These are phyloP conservation scores for Ogataea glucozyma DNA, from an alignment of 805 yeast species.

Conservation along the genomic window DNA sequence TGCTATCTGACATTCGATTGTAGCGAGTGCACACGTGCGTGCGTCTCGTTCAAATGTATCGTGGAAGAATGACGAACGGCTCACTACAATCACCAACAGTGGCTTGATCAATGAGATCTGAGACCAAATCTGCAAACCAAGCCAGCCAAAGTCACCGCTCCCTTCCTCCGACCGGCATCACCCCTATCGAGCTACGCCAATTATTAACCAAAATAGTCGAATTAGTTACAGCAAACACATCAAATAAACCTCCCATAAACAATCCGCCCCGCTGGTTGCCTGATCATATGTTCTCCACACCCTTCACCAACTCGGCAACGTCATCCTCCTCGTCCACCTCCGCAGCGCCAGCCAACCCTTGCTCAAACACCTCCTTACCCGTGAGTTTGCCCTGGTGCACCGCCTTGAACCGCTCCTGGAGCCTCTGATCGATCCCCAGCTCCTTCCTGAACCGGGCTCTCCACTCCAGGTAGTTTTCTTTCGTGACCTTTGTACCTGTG, in stretches of 20 bases:
- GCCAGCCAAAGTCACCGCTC: too few species aligned
- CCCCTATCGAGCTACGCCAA: too few species aligned
- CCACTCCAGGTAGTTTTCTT: constrained; percentile 75
- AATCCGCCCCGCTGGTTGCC: background rate
- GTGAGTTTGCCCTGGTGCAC: constrained; percentile 77
- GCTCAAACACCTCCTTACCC: constrained; percentile 87
- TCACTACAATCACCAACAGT: too few species aligned
- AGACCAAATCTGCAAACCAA: too few species aligned
- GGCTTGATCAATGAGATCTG: too few species aligned
- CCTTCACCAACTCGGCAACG: constrained; percentile 18
- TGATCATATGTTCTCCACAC: constrained; percentile 6
- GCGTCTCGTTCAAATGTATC: too few species aligned
- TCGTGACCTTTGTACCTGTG: constrained; percentile 85
- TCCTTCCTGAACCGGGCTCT: constrained; percentile 69
- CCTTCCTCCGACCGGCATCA: too few species aligned
- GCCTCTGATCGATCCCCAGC: constrained; percentile 63
- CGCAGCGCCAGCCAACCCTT: constrained; percentile 75
- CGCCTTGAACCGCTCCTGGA: constrained; percentile 48
- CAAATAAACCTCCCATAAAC: background rate
- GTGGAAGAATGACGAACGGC: too few species aligned
- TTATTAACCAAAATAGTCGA: too few species aligned
- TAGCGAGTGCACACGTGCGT: too few species aligned
- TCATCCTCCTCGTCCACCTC: constrained; percentile 51
- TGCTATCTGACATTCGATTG: too few species aligned
- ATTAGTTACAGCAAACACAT: too few species aligned